A percentile compares a stretch with the other conserved stretches of the same genome.
Conservation (phyloP, 805 yeast species). For the Naumovozyma castellii region DNA sequence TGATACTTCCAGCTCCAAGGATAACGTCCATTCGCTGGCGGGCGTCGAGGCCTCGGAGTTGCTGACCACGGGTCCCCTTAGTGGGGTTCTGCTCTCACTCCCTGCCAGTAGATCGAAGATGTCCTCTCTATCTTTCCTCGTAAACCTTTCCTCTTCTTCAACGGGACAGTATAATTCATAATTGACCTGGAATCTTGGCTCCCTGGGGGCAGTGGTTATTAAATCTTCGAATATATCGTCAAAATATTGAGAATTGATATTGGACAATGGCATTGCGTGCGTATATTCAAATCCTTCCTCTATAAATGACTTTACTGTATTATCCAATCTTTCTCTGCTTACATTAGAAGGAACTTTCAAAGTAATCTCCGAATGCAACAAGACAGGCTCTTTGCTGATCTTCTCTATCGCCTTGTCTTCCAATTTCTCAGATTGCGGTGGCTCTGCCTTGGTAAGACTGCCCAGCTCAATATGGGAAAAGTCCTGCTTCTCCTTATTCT, state of each 20-base stretch:
- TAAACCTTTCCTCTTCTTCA: slow-evolving; percentile 3
- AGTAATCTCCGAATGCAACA: slow-evolving; percentile 22
- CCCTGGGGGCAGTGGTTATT: slow-evolving; percentile 33
- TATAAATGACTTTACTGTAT: slow-evolving; percentile 41
- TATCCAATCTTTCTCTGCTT: slow-evolving; percentile 30
- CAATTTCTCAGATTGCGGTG: slow-evolving; percentile 11
- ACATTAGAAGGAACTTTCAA: slow-evolving; percentile 25
- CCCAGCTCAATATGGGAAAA: slow-evolving; percentile 50
- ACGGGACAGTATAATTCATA: slow-evolving; percentile 13
- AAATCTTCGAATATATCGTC: slow-evolving; percentile 56
- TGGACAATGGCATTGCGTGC: slow-evolving; percentile 16
- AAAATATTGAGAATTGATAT: slow-evolving; percentile 36
- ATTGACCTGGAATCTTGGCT: slow-evolving; percentile 21
- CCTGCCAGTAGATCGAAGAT: slow-evolving; percentile 21
- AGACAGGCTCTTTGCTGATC: neutral
- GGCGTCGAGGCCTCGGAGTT: too few species aligned
- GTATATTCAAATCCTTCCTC: slow-evolving; percentile 34
- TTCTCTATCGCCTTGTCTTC: slow-evolving; percentile 9
- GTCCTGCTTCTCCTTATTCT: slow-evolving; percentile 54
- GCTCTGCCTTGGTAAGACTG: slow-evolving; percentile 25
- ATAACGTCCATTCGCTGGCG: slow-evolving; percentile 10
- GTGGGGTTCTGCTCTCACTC: slow-evolving; percentile 1
- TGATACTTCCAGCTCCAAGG: slow-evolving; percentile 15
- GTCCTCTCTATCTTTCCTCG: slow-evolving; percentile 9
- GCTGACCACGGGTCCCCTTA: too few species aligned